Percentiles rank a stretch among this genome's conserved stretches.
Evolutionary conservation across 495 filamentous ascomycete genomes (phyloP).

Genomic region (Daldinia vernicosa): DNA sequence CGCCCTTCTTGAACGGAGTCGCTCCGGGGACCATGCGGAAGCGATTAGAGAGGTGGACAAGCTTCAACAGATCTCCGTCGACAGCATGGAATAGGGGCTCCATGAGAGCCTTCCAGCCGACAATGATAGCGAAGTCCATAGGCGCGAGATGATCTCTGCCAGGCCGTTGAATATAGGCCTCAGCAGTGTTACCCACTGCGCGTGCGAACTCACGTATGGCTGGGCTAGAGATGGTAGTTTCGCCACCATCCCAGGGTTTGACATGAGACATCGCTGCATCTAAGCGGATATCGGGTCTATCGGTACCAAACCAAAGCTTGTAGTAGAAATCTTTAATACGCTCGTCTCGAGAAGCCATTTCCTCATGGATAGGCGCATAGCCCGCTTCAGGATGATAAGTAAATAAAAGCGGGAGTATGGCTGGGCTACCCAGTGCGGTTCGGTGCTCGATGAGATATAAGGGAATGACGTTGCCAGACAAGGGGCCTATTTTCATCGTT

Average conservation of each 20-base stretch:
- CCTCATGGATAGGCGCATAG: slow-evolving; percentile 84
- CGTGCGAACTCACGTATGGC: slow-evolving; percentile 90
- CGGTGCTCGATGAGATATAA: slow-evolving; percentile 79
- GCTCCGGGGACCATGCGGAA: slow-evolving; percentile 91
- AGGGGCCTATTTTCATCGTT: slow-evolving; percentile 75
- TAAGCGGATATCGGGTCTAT: slow-evolving; percentile 52
- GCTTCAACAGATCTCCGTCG: slow-evolving; percentile 83
- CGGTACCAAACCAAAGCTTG: slow-evolving; percentile 81
- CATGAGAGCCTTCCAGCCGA: slow-evolving; percentile 91
- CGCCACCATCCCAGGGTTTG: slow-evolving; percentile 78
- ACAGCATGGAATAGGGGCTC: slow-evolving; percentile 90
- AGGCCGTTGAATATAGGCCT: slow-evolving; percentile 86
- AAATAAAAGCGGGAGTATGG: slow-evolving; percentile 75
- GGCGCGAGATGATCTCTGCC: slow-evolving; percentile 86
- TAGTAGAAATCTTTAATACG: slow-evolving; percentile 92
- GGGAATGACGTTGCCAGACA: slow-evolving; percentile 70
- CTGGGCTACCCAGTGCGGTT: slow-evolving; percentile 71
- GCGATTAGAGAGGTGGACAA: slow-evolving; percentile 86
- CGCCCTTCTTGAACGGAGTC: slow-evolving; percentile 81
- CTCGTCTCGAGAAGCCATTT: slow-evolving; percentile 81
- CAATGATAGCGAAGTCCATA: slow-evolving; percentile 93
- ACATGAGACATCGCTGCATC: slow-evolving; percentile 75
- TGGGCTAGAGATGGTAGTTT: slow-evolving; percentile 75
- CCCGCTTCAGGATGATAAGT: slow-evolving; percentile 86
- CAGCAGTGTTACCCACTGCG: slow-evolving; percentile 87